Evolutionary conservation across 2,329 filamentous ascomycete species (phyloP), one percentile per base, ranked within the genome.

Genomic region (Scleromitrula shiraiana): DNA sequence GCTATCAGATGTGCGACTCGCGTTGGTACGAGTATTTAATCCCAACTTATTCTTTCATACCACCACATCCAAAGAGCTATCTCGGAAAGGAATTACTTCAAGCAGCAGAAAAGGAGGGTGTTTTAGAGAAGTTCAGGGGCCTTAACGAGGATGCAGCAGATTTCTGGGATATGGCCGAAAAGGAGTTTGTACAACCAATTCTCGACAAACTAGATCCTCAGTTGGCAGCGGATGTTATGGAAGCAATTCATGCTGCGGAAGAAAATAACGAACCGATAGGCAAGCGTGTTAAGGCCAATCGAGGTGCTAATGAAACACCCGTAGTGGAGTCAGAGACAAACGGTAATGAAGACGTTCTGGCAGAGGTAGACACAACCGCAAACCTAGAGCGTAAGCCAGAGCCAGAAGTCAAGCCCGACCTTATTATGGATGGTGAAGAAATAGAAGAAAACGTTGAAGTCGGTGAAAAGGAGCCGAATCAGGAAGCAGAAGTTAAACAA

Each of bases 1-100:
- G 87, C 68, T 98, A 98, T 68, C 85, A 95, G 64, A 78, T 87
- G 48, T 96, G 91, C 68, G 93, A 98, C 67, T 95, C 89, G 22
- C 77, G 93, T 57, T 94, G 90, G 75, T 98, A 98, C 68, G 93
- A 98, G 70, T 98, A 98, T 64, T 73, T 98, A 44, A 87, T 98
- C 66, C 93, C 93, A 2, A 93, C 86, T 35, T 89, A 97, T 67
- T 88, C 86, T 49, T 86, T 98, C 58, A 70, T 98, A 26, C 93
- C 93, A 17, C 93, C 93, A 0, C 90, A 97, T 64, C 90, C 90
- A 0, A 83, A 84, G 53, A 94, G 87, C 52, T 95, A 78, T 64
- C 67, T 98, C 29, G 90, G 87, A 7, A 86, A 83, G 68, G 87
- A 88, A 63, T 71, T 95, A n/a, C 76, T 80, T n/a, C 80, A 91